Conservation (phyloP, 495 filamentous ascomycete species). For the Hypoxylon cercidicola region DNA sequence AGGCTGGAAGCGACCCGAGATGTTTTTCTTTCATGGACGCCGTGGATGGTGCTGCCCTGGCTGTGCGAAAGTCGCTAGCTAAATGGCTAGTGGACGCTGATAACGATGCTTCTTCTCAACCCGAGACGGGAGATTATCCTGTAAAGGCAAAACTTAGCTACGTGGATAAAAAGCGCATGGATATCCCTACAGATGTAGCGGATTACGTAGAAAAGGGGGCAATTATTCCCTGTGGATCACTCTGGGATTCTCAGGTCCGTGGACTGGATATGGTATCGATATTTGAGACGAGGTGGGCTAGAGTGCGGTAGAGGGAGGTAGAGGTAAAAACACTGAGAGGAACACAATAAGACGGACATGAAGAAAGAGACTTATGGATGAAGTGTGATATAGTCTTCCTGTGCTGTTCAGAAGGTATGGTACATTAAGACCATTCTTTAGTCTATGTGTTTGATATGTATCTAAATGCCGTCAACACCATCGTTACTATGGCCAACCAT, state of each 20-base stretch:
- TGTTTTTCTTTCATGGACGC: neutral
- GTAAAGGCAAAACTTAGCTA: conserved; percentile 40
- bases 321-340: neutral
- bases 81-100: neutral
- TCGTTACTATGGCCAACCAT: neutral
- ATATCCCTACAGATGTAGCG: conserved; percentile 4
- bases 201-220: conserved; percentile 23
- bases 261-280: conserved; percentile 37
- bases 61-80: conserved; percentile 12
- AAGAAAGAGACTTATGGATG: neutral
- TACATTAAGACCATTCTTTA: neutral
- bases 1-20: neutral
- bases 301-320: neutral
- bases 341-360: too few species aligned
- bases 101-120: neutral
- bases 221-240: conserved; percentile 40
- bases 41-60: conserved; percentile 1
- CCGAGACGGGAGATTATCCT: neutral
- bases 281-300: conserved; percentile 38
- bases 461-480: too few species aligned
- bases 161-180: conserved; percentile 4
- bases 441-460: neutral
- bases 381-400: neutral
- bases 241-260: conserved; percentile 45
- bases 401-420: neutral